These are phyloP conservation scores for Nemania diffusa DNA, from an alignment of 2,329 filamentous ascomycete genomes.

Conservation along the genomic window DNA sequence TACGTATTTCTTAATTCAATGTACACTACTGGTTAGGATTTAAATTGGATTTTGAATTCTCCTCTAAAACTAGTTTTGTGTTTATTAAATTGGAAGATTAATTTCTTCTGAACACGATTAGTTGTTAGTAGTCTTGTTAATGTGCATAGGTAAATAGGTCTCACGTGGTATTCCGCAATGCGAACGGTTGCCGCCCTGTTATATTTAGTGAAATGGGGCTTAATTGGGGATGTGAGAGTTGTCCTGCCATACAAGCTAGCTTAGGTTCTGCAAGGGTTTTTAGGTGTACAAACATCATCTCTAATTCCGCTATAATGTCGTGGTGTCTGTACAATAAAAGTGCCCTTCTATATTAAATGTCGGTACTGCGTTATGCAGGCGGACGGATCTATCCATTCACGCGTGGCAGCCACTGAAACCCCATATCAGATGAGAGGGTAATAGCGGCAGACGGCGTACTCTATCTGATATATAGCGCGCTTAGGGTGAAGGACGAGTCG, in stretches of 20 bases:
- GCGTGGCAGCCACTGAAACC: slow-evolving; percentile 12
- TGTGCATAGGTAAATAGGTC: neutral
- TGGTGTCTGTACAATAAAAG: neutral
- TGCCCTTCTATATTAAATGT: neutral
- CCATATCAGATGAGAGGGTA: neutral
- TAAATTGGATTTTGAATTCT: neutral
- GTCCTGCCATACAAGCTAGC: neutral
- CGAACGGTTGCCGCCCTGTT: neutral
- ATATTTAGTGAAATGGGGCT: neutral
- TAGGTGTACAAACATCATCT: neutral
- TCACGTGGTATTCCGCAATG: slow-evolving; percentile 13
- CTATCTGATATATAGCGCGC: slow-evolving; percentile 7
- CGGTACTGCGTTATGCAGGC: too few species aligned
- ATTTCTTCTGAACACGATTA: neutral
- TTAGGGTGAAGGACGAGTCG: too few species aligned
- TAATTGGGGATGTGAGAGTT: neutral
- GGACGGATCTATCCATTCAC: slow-evolving; percentile 6
- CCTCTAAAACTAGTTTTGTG: neutral
- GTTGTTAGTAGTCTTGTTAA: neutral
- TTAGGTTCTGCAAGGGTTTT: neutral
- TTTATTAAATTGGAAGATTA: neutral
- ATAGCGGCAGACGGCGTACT: slow-evolving; percentile 7
- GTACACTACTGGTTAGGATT: slow-evolving; percentile 8
- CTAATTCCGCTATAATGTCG: neutral
- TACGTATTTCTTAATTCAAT: neutral